Percentiles rank a stretch among this genome's conserved stretches.
Conservation (phyloP, 2,329 filamentous ascomycete species). For the Alternaria gansuensis region DNA sequence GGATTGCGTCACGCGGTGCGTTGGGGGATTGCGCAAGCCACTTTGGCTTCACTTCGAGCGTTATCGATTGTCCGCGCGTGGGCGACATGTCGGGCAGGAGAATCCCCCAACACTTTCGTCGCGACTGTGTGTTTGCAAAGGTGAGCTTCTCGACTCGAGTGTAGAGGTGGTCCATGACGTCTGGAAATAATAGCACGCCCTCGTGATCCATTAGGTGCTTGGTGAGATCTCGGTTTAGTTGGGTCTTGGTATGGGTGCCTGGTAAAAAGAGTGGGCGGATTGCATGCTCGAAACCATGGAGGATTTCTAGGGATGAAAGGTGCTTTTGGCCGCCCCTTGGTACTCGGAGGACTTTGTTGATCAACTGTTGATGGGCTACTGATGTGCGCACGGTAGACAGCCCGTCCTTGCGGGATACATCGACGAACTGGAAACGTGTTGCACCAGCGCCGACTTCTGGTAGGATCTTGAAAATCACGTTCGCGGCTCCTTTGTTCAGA, state of each 20-base stretch:
- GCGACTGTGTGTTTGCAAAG: slow-evolving; percentile 13
- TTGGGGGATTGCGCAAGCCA: slow-evolving; percentile 59
- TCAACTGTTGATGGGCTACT: slow-evolving; percentile 20
- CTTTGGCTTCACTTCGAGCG: slow-evolving; percentile 59
- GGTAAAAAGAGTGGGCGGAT: slow-evolving; percentile 43
- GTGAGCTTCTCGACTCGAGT: slow-evolving; percentile 13
- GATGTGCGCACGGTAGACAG: slow-evolving; percentile 12
- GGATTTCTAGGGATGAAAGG: slow-evolving; percentile 36
- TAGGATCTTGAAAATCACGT: slow-evolving; percentile 44
- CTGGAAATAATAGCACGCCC: slow-evolving; percentile 25
- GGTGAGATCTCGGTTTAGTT: slow-evolving; percentile 18
- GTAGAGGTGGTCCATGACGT: slow-evolving; percentile 26
- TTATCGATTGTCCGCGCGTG: slow-evolving; percentile 30
- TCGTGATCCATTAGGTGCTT: slow-evolving; percentile 35
- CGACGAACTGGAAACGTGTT: slow-evolving; percentile 30
- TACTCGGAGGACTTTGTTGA: slow-evolving; percentile 41
- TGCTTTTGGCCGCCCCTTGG: slow-evolving; percentile 44
- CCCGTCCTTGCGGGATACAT: slow-evolving; percentile 15
- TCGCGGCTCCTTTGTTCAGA: slow-evolving; percentile 49
- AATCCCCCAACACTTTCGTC: slow-evolving; percentile 32
- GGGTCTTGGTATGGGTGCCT: slow-evolving; percentile 13
- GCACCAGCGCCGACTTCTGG: slow-evolving; percentile 15
- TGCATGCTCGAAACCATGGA: slow-evolving; percentile 38
- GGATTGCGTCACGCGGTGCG: slow-evolving; percentile 51
- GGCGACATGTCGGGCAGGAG: slow-evolving; percentile 47